These are phyloP conservation scores for Quercus suber DNA, from an alignment of 306 rosid genomes.

Conservation along the genomic window DNA sequence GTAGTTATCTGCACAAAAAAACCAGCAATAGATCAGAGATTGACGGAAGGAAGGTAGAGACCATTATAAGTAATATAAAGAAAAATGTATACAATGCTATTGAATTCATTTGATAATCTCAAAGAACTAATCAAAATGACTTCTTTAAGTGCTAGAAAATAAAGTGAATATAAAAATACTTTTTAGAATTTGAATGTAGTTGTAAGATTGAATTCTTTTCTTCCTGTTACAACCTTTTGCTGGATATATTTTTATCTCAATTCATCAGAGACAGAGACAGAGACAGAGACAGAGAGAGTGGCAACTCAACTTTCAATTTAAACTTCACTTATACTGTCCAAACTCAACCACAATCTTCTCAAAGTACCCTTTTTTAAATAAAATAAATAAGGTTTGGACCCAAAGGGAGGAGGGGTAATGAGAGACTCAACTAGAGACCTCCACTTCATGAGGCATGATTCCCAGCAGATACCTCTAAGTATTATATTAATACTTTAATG, in stretches of 20 bases:
- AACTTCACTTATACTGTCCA: not conserved
- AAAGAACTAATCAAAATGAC: not conserved
- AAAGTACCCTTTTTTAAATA: too few species aligned
- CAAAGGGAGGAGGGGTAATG: too few species aligned
- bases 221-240: not conserved
- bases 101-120: not conserved
- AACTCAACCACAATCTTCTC: not conserved
- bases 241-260: not conserved
- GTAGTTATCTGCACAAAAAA: conserved; percentile 72
- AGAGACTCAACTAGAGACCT: too few species aligned
- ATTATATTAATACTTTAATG: too few species aligned
- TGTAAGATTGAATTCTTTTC: not conserved
- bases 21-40: conserved; percentile 7
- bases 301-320: not conserved
- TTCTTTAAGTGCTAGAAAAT: not conserved
- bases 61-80: not conserved
- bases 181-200: not conserved
- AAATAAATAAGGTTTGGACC: too few species aligned
- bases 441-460: too few species aligned
- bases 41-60: not conserved
- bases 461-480: too few species aligned
- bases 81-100: not conserved
- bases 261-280: not conserved
- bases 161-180: not conserved
- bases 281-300: not conserved